Conservation (phyloP, 2,329 filamentous ascomycete species). For the Aureobasidium leucospermi region DNA sequence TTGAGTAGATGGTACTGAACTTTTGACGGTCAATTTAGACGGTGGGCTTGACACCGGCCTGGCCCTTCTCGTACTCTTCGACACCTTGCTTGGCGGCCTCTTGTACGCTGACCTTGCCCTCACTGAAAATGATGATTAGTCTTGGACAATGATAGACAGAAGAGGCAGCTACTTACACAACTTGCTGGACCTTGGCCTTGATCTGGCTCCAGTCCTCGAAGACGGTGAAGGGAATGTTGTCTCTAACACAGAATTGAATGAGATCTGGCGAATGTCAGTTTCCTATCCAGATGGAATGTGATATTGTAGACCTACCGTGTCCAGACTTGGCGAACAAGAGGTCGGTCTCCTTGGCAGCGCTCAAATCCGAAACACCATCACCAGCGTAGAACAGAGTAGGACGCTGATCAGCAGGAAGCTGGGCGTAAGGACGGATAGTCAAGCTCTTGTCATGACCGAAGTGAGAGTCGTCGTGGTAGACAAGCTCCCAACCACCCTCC, state of each 20-base stretch:
- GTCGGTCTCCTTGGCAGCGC: slow-evolving; percentile 86
- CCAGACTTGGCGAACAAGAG: slow-evolving; percentile 89
- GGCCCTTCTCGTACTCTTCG: slow-evolving; percentile 39
- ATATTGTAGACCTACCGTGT: slow-evolving; percentile 50
- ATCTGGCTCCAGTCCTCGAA: slow-evolving; percentile 83
- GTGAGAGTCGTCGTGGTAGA: slow-evolving; percentile 78
- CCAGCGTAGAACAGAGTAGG: slow-evolving; percentile 91
- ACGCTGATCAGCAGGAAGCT: slow-evolving; percentile 58
- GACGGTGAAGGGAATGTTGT: slow-evolving; percentile 78
- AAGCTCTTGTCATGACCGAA: slow-evolving; percentile 97
- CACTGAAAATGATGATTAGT: slow-evolving; percentile 30
- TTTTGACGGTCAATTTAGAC: background rate
- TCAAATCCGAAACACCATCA: slow-evolving; percentile 87
- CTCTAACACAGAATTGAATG: slow-evolving; percentile 75
- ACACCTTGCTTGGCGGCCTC: slow-evolving; percentile 56
- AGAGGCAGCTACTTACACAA: slow-evolving; percentile 38
- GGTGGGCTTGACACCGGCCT: slow-evolving; percentile 28
- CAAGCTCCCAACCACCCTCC: slow-evolving; percentile 77
- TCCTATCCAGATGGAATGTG: background rate
- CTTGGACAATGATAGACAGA: background rate
- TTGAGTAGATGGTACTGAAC: background rate
- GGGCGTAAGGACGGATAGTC: slow-evolving; percentile 80
- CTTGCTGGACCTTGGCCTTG: slow-evolving; percentile 65
- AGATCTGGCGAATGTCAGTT: slow-evolving; percentile 53
- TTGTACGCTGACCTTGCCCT: slow-evolving; percentile 62